Evolutionary conservation across 345 rosid species (phyloP).

Genomic region (Anacardium occidentale): DNA sequence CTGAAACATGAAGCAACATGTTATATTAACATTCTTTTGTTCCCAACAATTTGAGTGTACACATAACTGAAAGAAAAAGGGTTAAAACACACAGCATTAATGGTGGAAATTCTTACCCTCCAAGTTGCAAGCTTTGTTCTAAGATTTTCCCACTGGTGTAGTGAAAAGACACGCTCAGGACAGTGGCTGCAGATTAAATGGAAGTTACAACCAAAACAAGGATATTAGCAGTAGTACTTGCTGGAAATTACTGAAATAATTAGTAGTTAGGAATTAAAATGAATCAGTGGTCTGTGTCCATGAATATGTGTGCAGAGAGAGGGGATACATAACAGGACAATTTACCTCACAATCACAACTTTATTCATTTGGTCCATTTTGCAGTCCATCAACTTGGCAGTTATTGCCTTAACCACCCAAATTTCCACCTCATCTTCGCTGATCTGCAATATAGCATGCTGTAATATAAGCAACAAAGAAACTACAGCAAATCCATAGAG

Average conservation of each 20-base stretch:
- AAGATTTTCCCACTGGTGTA: slow-evolving; percentile 66
- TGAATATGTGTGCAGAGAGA: background rate
- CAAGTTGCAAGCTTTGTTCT: slow-evolving; percentile 66
- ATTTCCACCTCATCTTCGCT: slow-evolving; percentile 76
- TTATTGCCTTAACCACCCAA: slow-evolving; percentile 89
- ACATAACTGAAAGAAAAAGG: background rate
- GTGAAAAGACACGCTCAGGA: slow-evolving; percentile 71
- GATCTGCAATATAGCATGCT: slow-evolving; percentile 42
- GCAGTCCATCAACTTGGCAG: slow-evolving; percentile 72
- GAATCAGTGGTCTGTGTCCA: background rate
- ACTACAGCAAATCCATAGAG: slow-evolving; percentile 3
- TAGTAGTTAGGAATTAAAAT: background rate
- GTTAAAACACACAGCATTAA: background rate
- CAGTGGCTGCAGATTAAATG: slow-evolving; percentile 52
- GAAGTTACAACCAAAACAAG: slow-evolving; percentile 10
- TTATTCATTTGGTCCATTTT: slow-evolving; percentile 95
- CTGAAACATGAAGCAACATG: background rate
- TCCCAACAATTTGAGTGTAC: background rate
- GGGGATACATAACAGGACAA: background rate
- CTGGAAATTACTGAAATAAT: background rate
- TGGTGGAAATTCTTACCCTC: slow-evolving; percentile 49
- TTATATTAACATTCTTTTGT: too few species aligned
- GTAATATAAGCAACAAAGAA: slow-evolving; percentile 7
- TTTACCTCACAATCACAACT: slow-evolving; percentile 74
- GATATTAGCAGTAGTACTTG: background rate